Conservation (phyloP, 371 early-diverging fungal genomes). For the Nosema muscidifuracis region DNA sequence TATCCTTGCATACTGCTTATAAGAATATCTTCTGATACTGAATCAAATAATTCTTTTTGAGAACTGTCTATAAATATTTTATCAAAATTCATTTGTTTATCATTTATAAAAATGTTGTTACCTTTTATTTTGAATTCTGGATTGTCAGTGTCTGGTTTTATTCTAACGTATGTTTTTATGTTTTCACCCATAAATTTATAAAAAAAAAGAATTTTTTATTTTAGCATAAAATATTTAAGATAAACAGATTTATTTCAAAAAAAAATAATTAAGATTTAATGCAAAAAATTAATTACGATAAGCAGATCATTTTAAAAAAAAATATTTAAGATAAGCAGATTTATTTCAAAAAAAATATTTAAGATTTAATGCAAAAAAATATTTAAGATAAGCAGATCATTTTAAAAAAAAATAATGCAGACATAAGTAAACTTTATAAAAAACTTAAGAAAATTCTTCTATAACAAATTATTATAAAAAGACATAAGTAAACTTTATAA, state of each 20-base stretch:
- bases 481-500: slow-evolving; percentile 1
- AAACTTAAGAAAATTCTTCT: too few relatives aligned
- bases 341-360: too few relatives aligned
- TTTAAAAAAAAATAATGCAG: too few relatives aligned
- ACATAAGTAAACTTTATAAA: too few relatives aligned
- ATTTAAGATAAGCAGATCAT: too few relatives aligned
- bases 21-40: slow-evolving; percentile 31
- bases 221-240: too few relatives aligned
- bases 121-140: neutral
- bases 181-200: slow-evolving; percentile 47
- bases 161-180: slow-evolving; percentile 47
- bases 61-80: slow-evolving; percentile 29
- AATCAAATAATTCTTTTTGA: slow-evolving; percentile 47
- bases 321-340: too few relatives aligned
- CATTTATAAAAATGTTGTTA: slow-evolving; percentile 29
- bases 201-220: too few relatives aligned
- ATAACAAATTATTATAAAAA: too few relatives aligned
- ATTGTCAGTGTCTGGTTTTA: slow-evolving; percentile 30
- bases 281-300: neutral
- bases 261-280: neutral
- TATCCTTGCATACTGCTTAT: slow-evolving; percentile 50
- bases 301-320: neutral
- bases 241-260: too few relatives aligned
- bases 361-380: neutral
- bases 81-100: slow-evolving; percentile 38